Evolutionary conservation across 2,329 filamentous ascomycete species (phyloP).

Genomic region (Colletotrichum tropicicola): DNA sequence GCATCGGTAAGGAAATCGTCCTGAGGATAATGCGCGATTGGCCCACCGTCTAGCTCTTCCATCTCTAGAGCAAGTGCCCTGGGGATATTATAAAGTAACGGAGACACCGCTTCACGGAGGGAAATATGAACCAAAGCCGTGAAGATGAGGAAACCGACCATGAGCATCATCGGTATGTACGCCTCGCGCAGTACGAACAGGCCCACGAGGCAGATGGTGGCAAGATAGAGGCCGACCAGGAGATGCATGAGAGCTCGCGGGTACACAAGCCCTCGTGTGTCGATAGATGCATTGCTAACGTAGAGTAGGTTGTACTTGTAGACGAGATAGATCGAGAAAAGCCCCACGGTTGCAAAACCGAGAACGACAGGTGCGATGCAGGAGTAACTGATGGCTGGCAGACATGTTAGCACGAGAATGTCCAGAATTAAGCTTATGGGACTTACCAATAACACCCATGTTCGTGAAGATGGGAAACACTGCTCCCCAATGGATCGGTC

Average conservation of each 20-base stretch:
- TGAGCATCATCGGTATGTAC: constrained; percentile 76
- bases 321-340: constrained; percentile 84
- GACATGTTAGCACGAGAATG: constrained; percentile 25
- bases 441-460: constrained; percentile 79
- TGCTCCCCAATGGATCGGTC: constrained; percentile 84
- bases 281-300: constrained; percentile 82
- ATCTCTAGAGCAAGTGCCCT: constrained; percentile 69
- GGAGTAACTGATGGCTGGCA: constrained; percentile 80
- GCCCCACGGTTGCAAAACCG: constrained; percentile 80
- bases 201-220: constrained; percentile 84
- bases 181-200: constrained; percentile 78
- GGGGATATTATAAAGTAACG: constrained; percentile 81
- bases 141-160: constrained; percentile 80
- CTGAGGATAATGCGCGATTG: not conserved
- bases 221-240: constrained; percentile 84
- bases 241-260: constrained; percentile 88
- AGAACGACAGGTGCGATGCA: constrained; percentile 88
- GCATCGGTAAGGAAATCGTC: constrained; percentile 24
- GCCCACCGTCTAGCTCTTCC: constrained; percentile 48
- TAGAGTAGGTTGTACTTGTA: constrained; percentile 93
- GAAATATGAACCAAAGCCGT: constrained; percentile 79
- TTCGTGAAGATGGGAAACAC: constrained; percentile 84
- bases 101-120: constrained; percentile 77
- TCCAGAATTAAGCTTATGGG: not conserved
- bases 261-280: constrained; percentile 89